Evolutionary conservation across 2,329 filamentous ascomycete genomes (phyloP), one percentile per base, ranked within the genome.

Genomic region (Aspergillus ibericus): DNA sequence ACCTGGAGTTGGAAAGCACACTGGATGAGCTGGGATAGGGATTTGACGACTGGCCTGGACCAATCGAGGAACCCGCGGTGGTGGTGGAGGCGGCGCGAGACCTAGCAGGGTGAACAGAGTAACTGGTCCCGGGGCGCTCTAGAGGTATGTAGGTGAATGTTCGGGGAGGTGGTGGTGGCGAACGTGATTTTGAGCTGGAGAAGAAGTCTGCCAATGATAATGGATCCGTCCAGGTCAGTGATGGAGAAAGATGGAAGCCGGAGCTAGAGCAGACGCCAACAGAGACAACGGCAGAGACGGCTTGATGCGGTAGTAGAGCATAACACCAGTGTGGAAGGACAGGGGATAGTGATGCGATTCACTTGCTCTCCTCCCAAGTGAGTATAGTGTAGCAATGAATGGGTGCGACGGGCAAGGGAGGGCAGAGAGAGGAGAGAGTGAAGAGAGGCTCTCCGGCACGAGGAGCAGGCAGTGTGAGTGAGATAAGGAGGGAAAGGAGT

Each of bases 1-100:
- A 69, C 56, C 72, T 66, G 53, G 74, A 72, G 60, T 75, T 74
- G 57, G 73, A 76, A 1, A 74, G 75, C 12, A 66, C 66, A 48
- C 72, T 69, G 13, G 73, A 73, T 22, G 66, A 66, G 59, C 74
- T 73, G 56, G 67, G 65, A 46, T 68, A 65, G n/a, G 63, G 34
- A 46, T 62, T 60, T n/a, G 64, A 56, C 34, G 64, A 62, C 38
- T 57, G 56, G 51, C 48, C 56, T 6, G 65, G 56, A 18, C 63
- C 65, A 44, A 64, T 44, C 1, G 66, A 68, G 52, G 61, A 59
- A 53, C 64, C 29, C 29, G 29, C 61, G 36, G 53, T 58, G 47
- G 65, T 56, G 12, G 61, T 63, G 15, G 71, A 72, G 18, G 69
- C 63, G 15, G 68, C 66, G 56, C 67, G 66, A 55, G 66, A 53